Percentiles rank a stretch among this genome's conserved stretches.
Evolutionary conservation across 2,329 filamentous ascomycete genomes (phyloP).

Genomic region (Parastagonospora avenae): DNA sequence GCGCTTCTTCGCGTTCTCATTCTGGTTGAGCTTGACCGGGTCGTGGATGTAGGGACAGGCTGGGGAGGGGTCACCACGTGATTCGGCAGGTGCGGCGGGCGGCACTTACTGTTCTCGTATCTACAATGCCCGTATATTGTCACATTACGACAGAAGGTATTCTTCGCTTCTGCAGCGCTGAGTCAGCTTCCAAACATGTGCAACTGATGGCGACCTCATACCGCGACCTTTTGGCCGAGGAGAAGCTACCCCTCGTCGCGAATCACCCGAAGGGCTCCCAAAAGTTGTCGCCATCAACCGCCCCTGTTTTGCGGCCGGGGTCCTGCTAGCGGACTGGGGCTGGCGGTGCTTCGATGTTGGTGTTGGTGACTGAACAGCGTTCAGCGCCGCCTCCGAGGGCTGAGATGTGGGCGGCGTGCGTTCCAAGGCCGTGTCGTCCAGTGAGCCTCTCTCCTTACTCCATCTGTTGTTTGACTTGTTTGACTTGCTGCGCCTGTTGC

Average conservation of each 20-base stretch:
- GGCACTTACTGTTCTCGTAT: conserved; percentile 74
- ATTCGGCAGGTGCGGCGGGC: conserved; percentile 7
- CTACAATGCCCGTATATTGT: conserved; percentile 92
- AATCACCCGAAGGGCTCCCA: conserved; percentile 45
- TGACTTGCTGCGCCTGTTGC: conserved; percentile 33
- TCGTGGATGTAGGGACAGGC: conserved; percentile 87
- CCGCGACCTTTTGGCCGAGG: conserved; percentile 52
- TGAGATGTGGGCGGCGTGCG: conserved; percentile 28
- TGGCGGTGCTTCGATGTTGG: conserved; percentile 22
- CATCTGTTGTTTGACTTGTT: conserved; percentile 32
- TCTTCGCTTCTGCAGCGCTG: conserved; percentile 66
- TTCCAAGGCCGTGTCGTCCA: conserved; percentile 35
- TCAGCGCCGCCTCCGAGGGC: conserved; percentile 20
- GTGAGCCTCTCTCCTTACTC: conserved; percentile 34
- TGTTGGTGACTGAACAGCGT: conserved; percentile 20
- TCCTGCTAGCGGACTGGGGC: conserved; percentile 19
- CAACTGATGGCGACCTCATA: conserved; percentile 27
- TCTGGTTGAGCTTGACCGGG: conserved; percentile 64
- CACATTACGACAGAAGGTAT: conserved; percentile 90
- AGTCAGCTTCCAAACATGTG: conserved; percentile 23
- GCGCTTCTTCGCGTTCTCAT: conserved; percentile 68
- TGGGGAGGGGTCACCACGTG: conserved; percentile 27
- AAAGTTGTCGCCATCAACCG: conserved; percentile 46
- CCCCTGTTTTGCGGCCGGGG: conserved; percentile 20
- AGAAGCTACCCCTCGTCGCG: conserved; percentile 49